Evolutionary conservation across 345 rosid species (phyloP).

Genomic region (Mangifera indica): DNA sequence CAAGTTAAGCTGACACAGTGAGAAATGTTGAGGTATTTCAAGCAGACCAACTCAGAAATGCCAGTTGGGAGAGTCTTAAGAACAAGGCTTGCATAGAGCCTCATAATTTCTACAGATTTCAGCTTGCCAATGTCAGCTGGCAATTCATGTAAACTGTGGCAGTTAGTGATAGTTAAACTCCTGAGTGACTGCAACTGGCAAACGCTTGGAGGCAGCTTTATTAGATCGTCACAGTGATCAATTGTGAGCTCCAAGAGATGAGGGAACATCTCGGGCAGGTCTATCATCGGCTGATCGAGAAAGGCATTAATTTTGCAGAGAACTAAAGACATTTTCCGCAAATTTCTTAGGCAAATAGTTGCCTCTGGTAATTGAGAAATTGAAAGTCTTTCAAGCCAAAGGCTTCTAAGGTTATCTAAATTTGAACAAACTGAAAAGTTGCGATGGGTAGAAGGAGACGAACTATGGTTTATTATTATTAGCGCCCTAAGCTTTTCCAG

Average conservation of each 20-base stretch:
- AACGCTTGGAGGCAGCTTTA: constrained; percentile 55
- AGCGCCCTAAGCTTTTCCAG: constrained; percentile 85
- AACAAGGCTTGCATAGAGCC: constrained; percentile 78
- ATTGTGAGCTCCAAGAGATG: constrained; percentile 58
- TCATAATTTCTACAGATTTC: constrained; percentile 45
- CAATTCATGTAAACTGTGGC: constrained; percentile 63
- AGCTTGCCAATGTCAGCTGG: constrained; percentile 55
- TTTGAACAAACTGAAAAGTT: constrained; percentile 55
- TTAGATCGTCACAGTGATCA: constrained; percentile 79
- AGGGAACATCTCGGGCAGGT: constrained; percentile 60
- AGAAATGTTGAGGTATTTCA: constrained; percentile 75
- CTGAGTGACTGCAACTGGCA: constrained; percentile 47
- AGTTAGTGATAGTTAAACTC: constrained; percentile 75
- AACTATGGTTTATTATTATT: constrained; percentile 60
- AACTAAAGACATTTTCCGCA: constrained; percentile 66
- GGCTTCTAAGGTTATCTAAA: constrained; percentile 59
- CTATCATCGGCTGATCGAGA: constrained; percentile 46
- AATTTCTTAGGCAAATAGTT: constrained; percentile 40
- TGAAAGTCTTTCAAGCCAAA: constrained; percentile 82
- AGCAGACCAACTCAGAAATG: constrained; percentile 47
- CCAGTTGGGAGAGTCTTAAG: constrained; percentile 53
- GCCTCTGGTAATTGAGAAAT: constrained; percentile 45
- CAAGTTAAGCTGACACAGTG: constrained; percentile 57
- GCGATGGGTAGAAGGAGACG: constrained; percentile 45
- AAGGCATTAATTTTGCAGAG: constrained; percentile 69